Base-by-base conservation (phyloP, 768 basidiomycete species). In the Nidula microcarpa region DNA sequence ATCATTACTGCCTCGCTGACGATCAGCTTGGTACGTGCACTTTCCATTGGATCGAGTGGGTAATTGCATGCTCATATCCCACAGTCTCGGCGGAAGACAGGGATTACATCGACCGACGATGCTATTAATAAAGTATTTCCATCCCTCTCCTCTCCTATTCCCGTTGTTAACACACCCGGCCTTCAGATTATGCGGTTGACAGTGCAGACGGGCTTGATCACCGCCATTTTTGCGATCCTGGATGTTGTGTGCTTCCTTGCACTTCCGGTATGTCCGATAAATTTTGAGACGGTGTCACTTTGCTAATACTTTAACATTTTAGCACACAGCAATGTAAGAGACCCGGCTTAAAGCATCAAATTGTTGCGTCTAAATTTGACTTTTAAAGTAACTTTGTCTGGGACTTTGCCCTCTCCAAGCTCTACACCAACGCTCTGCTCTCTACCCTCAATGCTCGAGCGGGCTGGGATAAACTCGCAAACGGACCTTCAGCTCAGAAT, bases 1-100 rank as follows among this genome's bases (percentile, higher is more conserved):
- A 55, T 79, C 8, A 83, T 84, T 47, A 75, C 82, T 1, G 51
- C 61, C 0, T 55, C 70, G 1, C 67, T 83, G 5, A 73, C 74
- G 6, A 58, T 66, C 47, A 73, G 68, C 36, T 60, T 83, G 63
- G 80, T 79, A 54, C 17, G 73, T 61, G 33, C 17, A 47, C 14
- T 49, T 23, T 23, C n/a, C 13, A 36, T 46, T 33, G 32, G 32
- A 17, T 41, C 43, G 33, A 18, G 8, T 43, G n/a, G 33, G n/a
- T 37, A 32, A 32, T 39, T 33, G 32, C 8, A 5, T 23, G 47
- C 45, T 53, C 14, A 57, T 52, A 11, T 41, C 44, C 4, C 17
- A 33, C 51, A 80, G 79, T 63, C 62, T 1, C 66, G 62, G 46
- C 55, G 70, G 33, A 69, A 65, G 55, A 72, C 73, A 0, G 73